Percentiles rank a stretch among this genome's conserved stretches.
phyloP scores from a whole-genome alignment of 2,329 filamentous ascomycete genomes.

The Pseudopithomyces maydicus region DNA sequence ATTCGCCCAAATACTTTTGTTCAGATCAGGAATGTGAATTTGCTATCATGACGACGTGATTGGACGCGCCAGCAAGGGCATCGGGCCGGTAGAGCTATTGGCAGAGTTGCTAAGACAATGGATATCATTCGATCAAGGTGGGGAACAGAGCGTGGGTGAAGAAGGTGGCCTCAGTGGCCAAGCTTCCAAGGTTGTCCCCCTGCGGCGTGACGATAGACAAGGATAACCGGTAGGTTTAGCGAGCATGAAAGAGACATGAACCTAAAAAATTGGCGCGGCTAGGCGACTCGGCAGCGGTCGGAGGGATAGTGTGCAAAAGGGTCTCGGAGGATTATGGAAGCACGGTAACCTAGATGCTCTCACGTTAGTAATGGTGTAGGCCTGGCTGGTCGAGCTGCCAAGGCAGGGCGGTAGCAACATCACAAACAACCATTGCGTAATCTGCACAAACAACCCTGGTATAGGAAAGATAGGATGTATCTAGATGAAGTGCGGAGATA shows the following conservation, averaged over 20 bases:
- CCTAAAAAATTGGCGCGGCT: neutral
- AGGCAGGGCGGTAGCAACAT: constrained; percentile 15
- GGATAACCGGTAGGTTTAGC: neutral
- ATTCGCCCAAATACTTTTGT: neutral
- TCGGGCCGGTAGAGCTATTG: neutral
- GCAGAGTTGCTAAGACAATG: neutral
- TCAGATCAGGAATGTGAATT: neutral
- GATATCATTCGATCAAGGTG: neutral
- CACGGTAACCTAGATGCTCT: constrained; percentile 24
- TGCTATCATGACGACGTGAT: too few relatives aligned
- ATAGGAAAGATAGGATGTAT: neutral
- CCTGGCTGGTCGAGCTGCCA: constrained; percentile 18
- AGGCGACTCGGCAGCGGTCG: neutral
- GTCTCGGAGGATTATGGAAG: constrained; percentile 21
- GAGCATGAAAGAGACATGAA: neutral
- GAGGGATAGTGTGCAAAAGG: constrained; percentile 14
- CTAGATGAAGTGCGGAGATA: neutral
- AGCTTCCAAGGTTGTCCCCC: neutral
- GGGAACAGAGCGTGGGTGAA: neutral
- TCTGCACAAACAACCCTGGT: neutral
- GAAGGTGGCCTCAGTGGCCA: neutral
- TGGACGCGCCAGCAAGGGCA: neutral
- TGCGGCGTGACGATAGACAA: neutral
- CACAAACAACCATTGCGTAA: constrained; percentile 4
- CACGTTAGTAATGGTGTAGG: constrained; percentile 29